Conservation (phyloP, 768 basidiomycete species). For the Kwoniella sp. region DNA sequence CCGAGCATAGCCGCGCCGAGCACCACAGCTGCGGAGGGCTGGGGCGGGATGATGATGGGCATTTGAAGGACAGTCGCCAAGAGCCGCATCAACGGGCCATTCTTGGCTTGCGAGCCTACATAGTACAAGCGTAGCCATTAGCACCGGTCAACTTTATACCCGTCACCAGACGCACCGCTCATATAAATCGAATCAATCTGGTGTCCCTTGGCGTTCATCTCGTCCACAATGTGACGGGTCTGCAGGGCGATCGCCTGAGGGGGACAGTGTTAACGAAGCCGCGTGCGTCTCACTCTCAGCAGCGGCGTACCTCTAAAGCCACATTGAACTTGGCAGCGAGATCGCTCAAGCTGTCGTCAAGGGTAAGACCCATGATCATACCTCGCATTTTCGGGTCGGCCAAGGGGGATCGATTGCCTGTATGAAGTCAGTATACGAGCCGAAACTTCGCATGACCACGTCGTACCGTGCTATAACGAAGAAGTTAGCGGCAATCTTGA, state of each 20-base stretch:
- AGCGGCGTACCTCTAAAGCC: slow-evolving; percentile 61
- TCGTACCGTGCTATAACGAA: background rate
- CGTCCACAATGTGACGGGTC: slow-evolving; percentile 87
- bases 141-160: too few species aligned
- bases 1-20: slow-evolving; percentile 92
- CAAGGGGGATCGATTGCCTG: slow-evolving; percentile 93
- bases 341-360: slow-evolving; percentile 70
- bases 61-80: slow-evolving; percentile 79
- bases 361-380: slow-evolving; percentile 76
- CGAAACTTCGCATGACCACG: too few species aligned
- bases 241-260: slow-evolving; percentile 78
- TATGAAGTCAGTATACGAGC: background rate
- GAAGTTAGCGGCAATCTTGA: background rate
- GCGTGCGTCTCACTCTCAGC: background rate
- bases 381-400: slow-evolving; percentile 95
- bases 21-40: slow-evolving; percentile 75
- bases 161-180: slow-evolving; percentile 54
- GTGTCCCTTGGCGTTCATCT: slow-evolving; percentile 84
- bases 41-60: slow-evolving; percentile 75
- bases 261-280: background rate
- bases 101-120: slow-evolving; percentile 82
- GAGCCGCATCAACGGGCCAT: slow-evolving; percentile 78
- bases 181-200: slow-evolving; percentile 78
- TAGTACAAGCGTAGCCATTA: background rate
- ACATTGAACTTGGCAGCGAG: slow-evolving; percentile 86